phyloP scores from a whole-genome alignment of 2,329 filamentous ascomycete genomes.

The Aspergillus glaucus region DNA sequence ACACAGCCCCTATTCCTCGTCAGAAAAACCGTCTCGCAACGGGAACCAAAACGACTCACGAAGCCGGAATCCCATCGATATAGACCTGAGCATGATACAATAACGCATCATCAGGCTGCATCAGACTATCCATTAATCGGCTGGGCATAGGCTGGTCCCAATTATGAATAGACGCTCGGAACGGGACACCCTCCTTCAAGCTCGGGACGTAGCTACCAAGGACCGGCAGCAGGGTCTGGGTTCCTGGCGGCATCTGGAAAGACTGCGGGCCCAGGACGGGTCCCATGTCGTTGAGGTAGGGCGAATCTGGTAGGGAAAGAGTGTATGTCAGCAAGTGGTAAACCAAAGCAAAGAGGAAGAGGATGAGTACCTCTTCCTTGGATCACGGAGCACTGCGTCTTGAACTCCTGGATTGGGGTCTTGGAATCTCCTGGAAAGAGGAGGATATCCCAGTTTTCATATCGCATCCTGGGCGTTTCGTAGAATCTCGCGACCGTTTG shows the following conservation, averaged over 20 bases:
- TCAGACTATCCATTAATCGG: slow-evolving; percentile 51
- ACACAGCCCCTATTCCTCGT: slow-evolving; percentile 45
- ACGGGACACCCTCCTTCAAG: slow-evolving; percentile 51
- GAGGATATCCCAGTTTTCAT: slow-evolving; percentile 79
- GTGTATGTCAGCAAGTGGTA: neutral
- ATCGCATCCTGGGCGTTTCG: slow-evolving; percentile 58
- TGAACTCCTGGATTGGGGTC: slow-evolving; percentile 74
- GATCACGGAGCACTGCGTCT: slow-evolving; percentile 66
- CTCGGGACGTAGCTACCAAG: slow-evolving; percentile 68
- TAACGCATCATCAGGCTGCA: slow-evolving; percentile 51
- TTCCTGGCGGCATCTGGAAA: slow-evolving; percentile 19
- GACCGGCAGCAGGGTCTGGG: slow-evolving; percentile 49
- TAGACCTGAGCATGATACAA: slow-evolving; percentile 62
- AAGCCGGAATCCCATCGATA: slow-evolving; percentile 59
- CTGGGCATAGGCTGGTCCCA: slow-evolving; percentile 61
- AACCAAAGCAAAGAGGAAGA: slow-evolving; percentile 7
- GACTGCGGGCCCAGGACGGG: slow-evolving; percentile 26
- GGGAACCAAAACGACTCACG: slow-evolving; percentile 42
- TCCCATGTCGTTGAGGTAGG: slow-evolving; percentile 42
- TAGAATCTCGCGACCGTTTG: slow-evolving; percentile 6
- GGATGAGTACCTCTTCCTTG: slow-evolving; percentile 40
- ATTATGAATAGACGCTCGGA: slow-evolving; percentile 68
- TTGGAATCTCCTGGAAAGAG: slow-evolving; percentile 65
- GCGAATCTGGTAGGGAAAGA: slow-evolving; percentile 37
- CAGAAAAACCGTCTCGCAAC: neutral